phyloP scores from a whole-genome alignment of 768 basidiomycete genomes.

The Lentinula sp. region DNA sequence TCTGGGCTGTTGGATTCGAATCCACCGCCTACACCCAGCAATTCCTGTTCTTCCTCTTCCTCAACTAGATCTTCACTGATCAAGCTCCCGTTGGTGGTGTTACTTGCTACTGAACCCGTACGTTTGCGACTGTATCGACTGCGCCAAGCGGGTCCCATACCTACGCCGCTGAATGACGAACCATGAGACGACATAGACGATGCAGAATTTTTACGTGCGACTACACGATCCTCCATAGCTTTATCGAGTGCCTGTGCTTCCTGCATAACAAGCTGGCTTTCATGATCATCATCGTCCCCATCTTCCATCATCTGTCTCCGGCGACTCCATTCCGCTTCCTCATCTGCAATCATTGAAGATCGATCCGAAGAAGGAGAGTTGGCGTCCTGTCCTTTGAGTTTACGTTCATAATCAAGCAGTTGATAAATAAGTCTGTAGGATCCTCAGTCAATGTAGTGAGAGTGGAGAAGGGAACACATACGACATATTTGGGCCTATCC shows the following conservation, averaged over 20 bases:
- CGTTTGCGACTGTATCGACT: slow-evolving; percentile 63
- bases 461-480: slow-evolving; percentile 36
- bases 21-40: slow-evolving; percentile 63
- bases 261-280: slow-evolving; percentile 55
- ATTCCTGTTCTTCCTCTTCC: slow-evolving; percentile 72
- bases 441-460: neutral
- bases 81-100: slow-evolving; percentile 58
- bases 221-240: slow-evolving; percentile 79
- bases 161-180: slow-evolving; percentile 41
- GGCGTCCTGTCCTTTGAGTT: slow-evolving; percentile 42
- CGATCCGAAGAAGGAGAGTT: slow-evolving; percentile 51
- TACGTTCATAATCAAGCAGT: slow-evolving; percentile 85
- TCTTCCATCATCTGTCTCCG: slow-evolving; percentile 59
- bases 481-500: slow-evolving; percentile 94
- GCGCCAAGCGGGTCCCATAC: slow-evolving; percentile 64
- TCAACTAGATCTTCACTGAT: slow-evolving; percentile 79
- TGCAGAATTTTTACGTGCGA: slow-evolving; percentile 65
- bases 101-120: slow-evolving; percentile 71
- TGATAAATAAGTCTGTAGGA: slow-evolving; percentile 80
- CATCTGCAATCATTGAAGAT: slow-evolving; percentile 49
- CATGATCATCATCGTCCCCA: slow-evolving; percentile 39
- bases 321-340: slow-evolving; percentile 80
- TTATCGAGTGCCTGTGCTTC: slow-evolving; percentile 83
- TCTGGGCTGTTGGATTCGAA: slow-evolving; percentile 40
- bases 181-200: slow-evolving; percentile 54